phyloP scores from a whole-genome alignment of 2,329 filamentous ascomycete genomes.

The Chrysosporium keratinophilum region DNA sequence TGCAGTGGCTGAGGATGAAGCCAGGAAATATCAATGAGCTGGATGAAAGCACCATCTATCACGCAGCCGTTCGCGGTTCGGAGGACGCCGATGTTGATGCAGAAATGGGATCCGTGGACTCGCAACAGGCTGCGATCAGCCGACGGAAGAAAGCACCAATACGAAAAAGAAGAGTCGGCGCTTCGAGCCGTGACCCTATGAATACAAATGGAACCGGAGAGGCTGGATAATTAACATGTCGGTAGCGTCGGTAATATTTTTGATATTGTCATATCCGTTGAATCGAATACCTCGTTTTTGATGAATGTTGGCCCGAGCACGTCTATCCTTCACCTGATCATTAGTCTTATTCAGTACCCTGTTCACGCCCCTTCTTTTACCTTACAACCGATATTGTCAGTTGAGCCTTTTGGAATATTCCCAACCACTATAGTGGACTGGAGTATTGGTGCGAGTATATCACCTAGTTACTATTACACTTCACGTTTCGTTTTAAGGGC shows the following conservation, averaged over 20 bases:
- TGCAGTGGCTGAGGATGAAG: constrained; percentile 90
- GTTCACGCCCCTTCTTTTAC: neutral
- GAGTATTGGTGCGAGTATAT: too few relatives aligned
- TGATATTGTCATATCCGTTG: neutral
- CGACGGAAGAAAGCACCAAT: constrained; percentile 37
- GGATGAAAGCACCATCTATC: constrained; percentile 53
- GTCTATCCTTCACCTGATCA: neutral
- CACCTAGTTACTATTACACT: too few relatives aligned
- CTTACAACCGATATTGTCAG: neutral
- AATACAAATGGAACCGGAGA: constrained; percentile 26
- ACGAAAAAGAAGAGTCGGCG: constrained; percentile 28
- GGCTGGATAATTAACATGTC: neutral
- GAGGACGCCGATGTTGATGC: constrained; percentile 32
- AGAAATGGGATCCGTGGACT: constrained; percentile 27
- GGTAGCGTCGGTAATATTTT: neutral
- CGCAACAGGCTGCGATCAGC: constrained; percentile 29
- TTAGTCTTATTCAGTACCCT: neutral
- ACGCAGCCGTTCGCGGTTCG: constrained; percentile 24
- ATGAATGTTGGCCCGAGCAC: constrained; percentile 1
- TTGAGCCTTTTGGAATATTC: too few relatives aligned
- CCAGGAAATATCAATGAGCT: constrained; percentile 70
- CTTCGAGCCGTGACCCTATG: constrained; percentile 25
- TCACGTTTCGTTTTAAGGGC: too few relatives aligned
- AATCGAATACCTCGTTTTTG: neutral
- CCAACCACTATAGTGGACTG: too few relatives aligned